Evolutionary conservation across 2,329 filamentous ascomycete species (phyloP).

Genomic region (Aspergillus brunneoviolaceus): DNA sequence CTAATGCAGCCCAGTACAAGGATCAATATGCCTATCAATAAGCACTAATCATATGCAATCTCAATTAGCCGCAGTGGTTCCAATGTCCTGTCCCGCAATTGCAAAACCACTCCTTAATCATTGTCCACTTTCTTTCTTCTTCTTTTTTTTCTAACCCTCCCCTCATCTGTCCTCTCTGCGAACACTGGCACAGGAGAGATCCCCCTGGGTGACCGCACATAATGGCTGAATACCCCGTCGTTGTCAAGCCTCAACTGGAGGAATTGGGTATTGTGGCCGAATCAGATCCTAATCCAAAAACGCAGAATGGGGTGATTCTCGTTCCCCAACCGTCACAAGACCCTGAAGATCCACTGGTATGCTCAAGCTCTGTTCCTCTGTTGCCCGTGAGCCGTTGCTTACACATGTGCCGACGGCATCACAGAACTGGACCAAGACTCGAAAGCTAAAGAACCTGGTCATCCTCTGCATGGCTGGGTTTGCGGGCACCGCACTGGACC

Average conservation of each 20-base stretch:
- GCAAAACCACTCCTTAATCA: too few species aligned
- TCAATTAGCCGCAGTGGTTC: too few species aligned
- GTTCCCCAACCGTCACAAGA: conserved; percentile 1
- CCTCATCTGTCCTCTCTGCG: too few species aligned
- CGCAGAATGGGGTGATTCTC: not conserved
- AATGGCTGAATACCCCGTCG: too few species aligned
- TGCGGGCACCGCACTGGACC: not conserved
- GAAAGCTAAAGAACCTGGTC: not conserved
- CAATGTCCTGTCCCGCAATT: too few species aligned
- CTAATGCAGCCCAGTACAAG: too few species aligned
- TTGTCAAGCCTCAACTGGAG: not conserved
- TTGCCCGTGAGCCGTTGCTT: not conserved
- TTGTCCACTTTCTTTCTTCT: too few species aligned
- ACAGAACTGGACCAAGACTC: not conserved
- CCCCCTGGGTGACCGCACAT: too few species aligned
- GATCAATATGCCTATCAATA: too few species aligned
- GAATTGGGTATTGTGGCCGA: not conserved
- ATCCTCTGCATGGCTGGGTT: conserved; percentile 2
- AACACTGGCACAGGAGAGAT: too few species aligned
- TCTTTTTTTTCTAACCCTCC: too few species aligned
- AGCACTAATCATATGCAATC: too few species aligned
- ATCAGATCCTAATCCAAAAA: not conserved
- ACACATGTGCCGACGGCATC: not conserved
- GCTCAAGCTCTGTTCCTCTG: not conserved
- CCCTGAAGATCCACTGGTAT: conserved; percentile 3